These are phyloP conservation scores for Kluyveromyces dobzhanskii DNA, from an alignment of 805 yeast species.

Conservation along the genomic window DNA sequence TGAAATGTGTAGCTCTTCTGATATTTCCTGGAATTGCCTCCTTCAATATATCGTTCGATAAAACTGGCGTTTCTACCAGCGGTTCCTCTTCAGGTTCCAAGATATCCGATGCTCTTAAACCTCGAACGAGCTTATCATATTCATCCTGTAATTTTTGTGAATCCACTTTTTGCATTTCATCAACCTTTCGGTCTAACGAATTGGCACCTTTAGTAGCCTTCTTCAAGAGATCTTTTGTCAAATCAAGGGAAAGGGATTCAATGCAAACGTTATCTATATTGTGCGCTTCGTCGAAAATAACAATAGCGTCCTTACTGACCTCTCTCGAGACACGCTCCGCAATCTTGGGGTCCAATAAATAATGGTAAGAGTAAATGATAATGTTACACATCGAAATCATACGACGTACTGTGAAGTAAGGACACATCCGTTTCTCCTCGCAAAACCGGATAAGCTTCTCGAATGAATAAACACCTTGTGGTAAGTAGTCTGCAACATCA, in stretches of 20 bases:
- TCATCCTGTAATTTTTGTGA: slow-evolving; percentile 80
- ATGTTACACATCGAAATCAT: slow-evolving; percentile 94
- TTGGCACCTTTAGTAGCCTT: slow-evolving; percentile 83
- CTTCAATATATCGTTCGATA: slow-evolving; percentile 74
- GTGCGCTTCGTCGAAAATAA: slow-evolving; percentile 97
- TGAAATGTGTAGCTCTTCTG: slow-evolving; percentile 93
- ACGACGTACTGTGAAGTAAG: slow-evolving; percentile 95
- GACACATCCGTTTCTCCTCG: slow-evolving; percentile 75
- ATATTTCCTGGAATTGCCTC: slow-evolving; percentile 98
- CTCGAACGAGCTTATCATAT: slow-evolving; percentile 84
- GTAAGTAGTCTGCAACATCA: slow-evolving; percentile 84
- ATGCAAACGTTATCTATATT: slow-evolving; percentile 98
- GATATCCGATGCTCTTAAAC: slow-evolving; percentile 74
- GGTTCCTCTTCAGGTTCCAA: slow-evolving; percentile 41
- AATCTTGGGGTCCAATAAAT: slow-evolving; percentile 91
- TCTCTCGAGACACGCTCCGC: slow-evolving; percentile 93
- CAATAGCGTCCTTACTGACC: slow-evolving; percentile 83
- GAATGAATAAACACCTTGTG: slow-evolving; percentile 91
- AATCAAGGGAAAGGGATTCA: slow-evolving; percentile 83
- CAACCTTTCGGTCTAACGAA: slow-evolving; percentile 71
- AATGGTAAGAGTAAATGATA: slow-evolving; percentile 93
- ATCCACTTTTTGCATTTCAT: slow-evolving; percentile 74
- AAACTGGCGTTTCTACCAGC: slow-evolving; percentile 79
- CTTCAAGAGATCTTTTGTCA: slow-evolving; percentile 83
- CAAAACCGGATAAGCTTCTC: slow-evolving; percentile 76